Percentiles rank a stretch among this genome's conserved stretches.
Conservation (phyloP, 495 filamentous ascomycete genomes). For the Penicillium simplicissimum region DNA sequence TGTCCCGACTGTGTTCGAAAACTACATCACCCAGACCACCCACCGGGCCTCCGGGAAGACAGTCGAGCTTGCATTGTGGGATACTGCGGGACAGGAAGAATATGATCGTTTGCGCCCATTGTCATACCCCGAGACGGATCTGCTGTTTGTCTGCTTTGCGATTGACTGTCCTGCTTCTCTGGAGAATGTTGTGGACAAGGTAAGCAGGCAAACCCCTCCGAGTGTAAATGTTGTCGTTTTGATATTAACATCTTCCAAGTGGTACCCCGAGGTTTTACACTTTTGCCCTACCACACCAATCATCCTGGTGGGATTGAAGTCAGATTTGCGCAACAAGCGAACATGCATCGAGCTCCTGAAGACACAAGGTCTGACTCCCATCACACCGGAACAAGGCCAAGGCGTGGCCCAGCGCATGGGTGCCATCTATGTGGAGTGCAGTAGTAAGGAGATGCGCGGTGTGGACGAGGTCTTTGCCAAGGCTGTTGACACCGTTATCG, state of each 20-base stretch:
- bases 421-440: slow-evolving; percentile 95
- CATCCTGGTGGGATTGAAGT: slow-evolving; percentile 93
- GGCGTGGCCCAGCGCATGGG: slow-evolving; percentile 89
- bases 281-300: slow-evolving; percentile 97
- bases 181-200: slow-evolving; percentile 99
- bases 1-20: slow-evolving; percentile 97
- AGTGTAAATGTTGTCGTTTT: background rate
- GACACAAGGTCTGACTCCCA: slow-evolving; percentile 93
- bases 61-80: slow-evolving; percentile 95
- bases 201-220: slow-evolving; percentile 37
- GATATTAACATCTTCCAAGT: slow-evolving; percentile 53
- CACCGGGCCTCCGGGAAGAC: slow-evolving; percentile 87
- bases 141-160: slow-evolving; percentile 98
- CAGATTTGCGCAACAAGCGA: slow-evolving; percentile 89
- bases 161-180: slow-evolving; percentile 98
- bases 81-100: slow-evolving; percentile 98
- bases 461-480: slow-evolving; percentile 93
- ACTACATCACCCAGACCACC: slow-evolving; percentile 95
- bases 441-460: slow-evolving; percentile 92
- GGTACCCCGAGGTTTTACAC: slow-evolving; percentile 98
- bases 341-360: slow-evolving; percentile 97
- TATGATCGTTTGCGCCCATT: slow-evolving; percentile 94
- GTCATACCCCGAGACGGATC: slow-evolving; percentile 96
- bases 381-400: slow-evolving; percentile 85
- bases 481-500: slow-evolving; percentile 83